Base-by-base conservation (phyloP, 768 basidiomycete species). In the Scleroderma bovista region DNA sequence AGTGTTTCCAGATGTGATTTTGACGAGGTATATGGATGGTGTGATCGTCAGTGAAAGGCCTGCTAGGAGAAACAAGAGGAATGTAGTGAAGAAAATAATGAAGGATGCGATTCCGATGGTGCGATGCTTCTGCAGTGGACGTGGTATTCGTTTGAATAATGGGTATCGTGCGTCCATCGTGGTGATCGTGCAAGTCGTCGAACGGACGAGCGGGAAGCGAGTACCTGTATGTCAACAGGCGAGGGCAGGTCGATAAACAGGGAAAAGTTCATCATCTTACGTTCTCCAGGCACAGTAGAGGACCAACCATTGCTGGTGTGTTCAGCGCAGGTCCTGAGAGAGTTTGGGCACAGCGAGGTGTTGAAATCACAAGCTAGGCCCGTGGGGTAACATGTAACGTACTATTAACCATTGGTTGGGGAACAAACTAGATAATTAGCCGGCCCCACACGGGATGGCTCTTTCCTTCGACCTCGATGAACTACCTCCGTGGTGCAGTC, bases 401-500 rank as follows among this genome's bases (percentile, higher is more conserved):
- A 15, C 23, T 20, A 22, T 42, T 15, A 23, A 42, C 39, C n/a
- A 13, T 23, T 10, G 12, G 39, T 20, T 19, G 22, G 40, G 32
- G 32, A 8, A 12, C 20, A 42, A 20, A 38, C n/a, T 13, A 15
- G 17, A 38, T 42, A 10, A 42, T 42, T 42, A 43, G 41, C 41
- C 41, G 41, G 6, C 41, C 24, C 41, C 41, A 43, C 41, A 24
- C n/a, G n/a, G n/a, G n/a, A n/a, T n/a, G n/a, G n/a, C n/a, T n/a
- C 45, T 13, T 22, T 36, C 20, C 10, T 50, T 44, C 47, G 16
- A 50, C 29, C 34, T 20, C 23, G 51, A 93, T 93, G 90, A 90
- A 92, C 73, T 93, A 92, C 68, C 71, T 93, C 63, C 84, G 89
- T 57, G 89, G 89, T 54, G 88, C 89, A 20, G 84, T 91, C 64